Percentiles rank a stretch among this genome's conserved stretches.
These are phyloP conservation scores for Eucalyptus melliodora DNA, from an alignment of 345 rosid genomes.

Conservation along the genomic window DNA sequence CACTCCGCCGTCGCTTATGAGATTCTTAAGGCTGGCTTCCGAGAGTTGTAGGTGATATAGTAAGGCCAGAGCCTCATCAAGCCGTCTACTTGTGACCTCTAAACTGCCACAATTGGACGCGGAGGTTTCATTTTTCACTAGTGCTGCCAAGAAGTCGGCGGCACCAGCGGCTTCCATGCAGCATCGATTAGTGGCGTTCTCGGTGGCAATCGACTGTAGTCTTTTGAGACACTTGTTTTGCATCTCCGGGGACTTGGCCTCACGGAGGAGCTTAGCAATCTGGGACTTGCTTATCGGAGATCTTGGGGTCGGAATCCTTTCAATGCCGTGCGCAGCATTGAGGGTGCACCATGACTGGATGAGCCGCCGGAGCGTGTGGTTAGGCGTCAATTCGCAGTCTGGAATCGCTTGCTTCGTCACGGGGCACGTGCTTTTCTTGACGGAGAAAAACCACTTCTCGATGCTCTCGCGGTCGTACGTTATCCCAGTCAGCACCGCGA, in stretches of 20 bases:
- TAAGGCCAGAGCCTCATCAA: conserved; percentile 49
- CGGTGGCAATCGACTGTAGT: conserved; percentile 42
- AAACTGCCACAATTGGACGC: conserved; percentile 6
- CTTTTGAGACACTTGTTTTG: conserved; percentile 31
- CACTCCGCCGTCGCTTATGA: conserved; percentile 19
- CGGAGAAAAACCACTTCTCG: conserved; percentile 2
- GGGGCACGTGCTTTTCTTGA: not conserved
- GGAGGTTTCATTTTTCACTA: not conserved
- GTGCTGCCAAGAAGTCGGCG: conserved; percentile 43
- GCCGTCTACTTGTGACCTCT: conserved; percentile 3
- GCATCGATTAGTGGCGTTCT: conserved; percentile 44
- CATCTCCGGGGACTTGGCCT: conserved; percentile 29
- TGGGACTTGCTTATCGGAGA: conserved; percentile 47
- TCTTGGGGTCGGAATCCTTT: conserved; percentile 87
- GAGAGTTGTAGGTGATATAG: conserved; percentile 55
- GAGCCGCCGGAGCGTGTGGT: conserved; percentile 74
- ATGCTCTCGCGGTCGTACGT: conserved; percentile 9
- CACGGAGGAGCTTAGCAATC: conserved; percentile 40
- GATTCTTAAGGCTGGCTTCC: conserved; percentile 44
- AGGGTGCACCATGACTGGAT: conserved; percentile 91
- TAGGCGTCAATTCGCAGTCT: conserved; percentile 50
- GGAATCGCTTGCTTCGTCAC: conserved; percentile 53
- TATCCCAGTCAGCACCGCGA: conserved; percentile 1
- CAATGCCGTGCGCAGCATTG: conserved; percentile 65
- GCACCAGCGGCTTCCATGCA: conserved; percentile 67